Percentiles rank a stretch among this genome's conserved stretches.
Conservation (phyloP, 192 early-diverging fungal species). For the Backusella tarrabulga region DNA sequence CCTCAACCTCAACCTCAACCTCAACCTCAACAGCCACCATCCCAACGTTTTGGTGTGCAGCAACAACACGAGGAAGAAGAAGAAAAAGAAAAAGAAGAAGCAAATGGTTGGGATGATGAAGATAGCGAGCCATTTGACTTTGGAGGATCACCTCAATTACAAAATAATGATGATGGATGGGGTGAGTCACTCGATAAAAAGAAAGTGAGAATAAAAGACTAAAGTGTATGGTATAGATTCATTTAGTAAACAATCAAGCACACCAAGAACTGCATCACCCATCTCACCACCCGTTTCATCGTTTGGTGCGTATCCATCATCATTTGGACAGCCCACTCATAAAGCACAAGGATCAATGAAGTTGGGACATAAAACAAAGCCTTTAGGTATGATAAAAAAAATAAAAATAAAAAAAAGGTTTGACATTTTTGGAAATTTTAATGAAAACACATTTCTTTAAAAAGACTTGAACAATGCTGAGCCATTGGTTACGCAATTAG, state of each 20-base stretch:
- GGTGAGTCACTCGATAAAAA: slow-evolving; percentile 13
- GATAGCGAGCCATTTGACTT: slow-evolving; percentile 24
- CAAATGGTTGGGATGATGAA: slow-evolving; percentile 21
- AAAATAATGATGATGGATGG: slow-evolving; percentile 38
- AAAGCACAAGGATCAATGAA: slow-evolving; percentile 20
- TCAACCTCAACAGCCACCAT: not conserved
- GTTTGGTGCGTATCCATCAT: slow-evolving; percentile 12
- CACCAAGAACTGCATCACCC: not conserved
- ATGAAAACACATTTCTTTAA: not conserved
- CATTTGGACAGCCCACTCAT: not conserved
- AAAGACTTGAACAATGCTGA: slow-evolving; percentile 3
- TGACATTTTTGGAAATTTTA: not conserved
- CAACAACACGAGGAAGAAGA: not conserved
- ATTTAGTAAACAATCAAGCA: not conserved
- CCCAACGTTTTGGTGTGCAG: not conserved
- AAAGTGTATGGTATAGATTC: not conserved
- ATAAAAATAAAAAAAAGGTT: not conserved
- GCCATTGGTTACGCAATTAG: slow-evolving; percentile 10
- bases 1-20: not conserved
- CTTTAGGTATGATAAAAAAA: not conserved
- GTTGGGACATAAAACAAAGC: slow-evolving; percentile 19
- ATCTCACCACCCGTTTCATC: slow-evolving; percentile 13
- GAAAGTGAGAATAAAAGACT: not conserved
- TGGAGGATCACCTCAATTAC: slow-evolving; percentile 10
- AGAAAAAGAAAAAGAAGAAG: slow-evolving; percentile 12